A percentile compares a stretch with the other conserved stretches of the same genome.
Conservation (phyloP, 176 grass and related monocot species). For the Musa troglodytarum region DNA sequence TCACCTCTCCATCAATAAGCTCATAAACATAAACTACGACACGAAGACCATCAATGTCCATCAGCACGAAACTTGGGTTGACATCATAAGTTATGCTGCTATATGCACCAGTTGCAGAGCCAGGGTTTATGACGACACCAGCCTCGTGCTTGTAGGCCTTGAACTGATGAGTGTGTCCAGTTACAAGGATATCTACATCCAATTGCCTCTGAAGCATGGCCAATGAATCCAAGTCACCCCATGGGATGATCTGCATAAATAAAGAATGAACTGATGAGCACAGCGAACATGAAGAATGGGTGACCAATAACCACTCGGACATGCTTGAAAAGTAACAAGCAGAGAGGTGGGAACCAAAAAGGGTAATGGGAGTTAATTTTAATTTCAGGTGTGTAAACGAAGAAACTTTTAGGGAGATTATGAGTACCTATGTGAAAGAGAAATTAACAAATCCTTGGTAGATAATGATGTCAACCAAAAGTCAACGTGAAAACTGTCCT, state of each 20-base stretch:
- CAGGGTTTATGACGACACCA: constrained; percentile 89
- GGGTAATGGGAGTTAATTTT: too few relatives aligned
- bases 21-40: constrained; percentile 98
- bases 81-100: constrained; percentile 98
- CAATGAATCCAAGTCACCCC: constrained; percentile 96
- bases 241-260: constrained; percentile 59
- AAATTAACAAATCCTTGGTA: too few relatives aligned
- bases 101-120: constrained; percentile 77
- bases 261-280: too few relatives aligned
- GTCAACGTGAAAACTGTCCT: too few relatives aligned
- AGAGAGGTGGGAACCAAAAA: too few relatives aligned
- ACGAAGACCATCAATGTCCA: constrained; percentile 93
- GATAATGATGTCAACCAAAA: too few relatives aligned
- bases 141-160: constrained; percentile 99
- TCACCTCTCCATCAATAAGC: constrained; percentile 94
- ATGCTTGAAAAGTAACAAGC: too few relatives aligned
- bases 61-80: constrained; percentile 93
- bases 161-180: constrained; percentile 93
- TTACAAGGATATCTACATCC: constrained; percentile 98
- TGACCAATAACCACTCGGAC: too few relatives aligned
- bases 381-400: too few relatives aligned
- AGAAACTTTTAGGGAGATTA: too few relatives aligned
- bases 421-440: too few relatives aligned
- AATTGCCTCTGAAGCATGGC: constrained; percentile 94
- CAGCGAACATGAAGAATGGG: too few relatives aligned